Conservation (phyloP, 2,329 filamentous ascomycete genomes). For the Hypomyces rosellus region DNA sequence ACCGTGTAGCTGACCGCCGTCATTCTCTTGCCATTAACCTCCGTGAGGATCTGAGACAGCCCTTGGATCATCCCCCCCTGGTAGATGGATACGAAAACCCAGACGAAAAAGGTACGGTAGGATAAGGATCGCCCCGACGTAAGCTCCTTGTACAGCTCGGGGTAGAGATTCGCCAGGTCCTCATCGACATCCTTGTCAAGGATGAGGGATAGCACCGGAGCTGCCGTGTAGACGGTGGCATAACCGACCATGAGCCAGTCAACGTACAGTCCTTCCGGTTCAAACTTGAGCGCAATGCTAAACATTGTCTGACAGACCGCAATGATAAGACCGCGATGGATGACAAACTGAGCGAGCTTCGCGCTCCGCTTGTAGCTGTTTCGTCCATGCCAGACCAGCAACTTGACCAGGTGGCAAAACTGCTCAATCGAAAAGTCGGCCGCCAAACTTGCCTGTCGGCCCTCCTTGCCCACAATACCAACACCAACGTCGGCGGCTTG, state of each 20-base stretch:
- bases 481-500: constrained; percentile 97
- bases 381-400: constrained; percentile 97
- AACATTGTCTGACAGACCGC: constrained; percentile 96
- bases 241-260: constrained; percentile 98
- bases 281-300: constrained; percentile 85
- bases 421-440: constrained; percentile 96
- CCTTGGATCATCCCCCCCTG: constrained; percentile 94
- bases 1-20: constrained; percentile 89
- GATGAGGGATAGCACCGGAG: constrained; percentile 86
- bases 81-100: constrained; percentile 92
- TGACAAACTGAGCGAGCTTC: constrained; percentile 96
- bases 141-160: constrained; percentile 96
- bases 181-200: constrained; percentile 95
- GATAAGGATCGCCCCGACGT: constrained; percentile 79
- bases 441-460: constrained; percentile 85
- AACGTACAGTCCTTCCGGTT: constrained; percentile 90
- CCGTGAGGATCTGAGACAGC: constrained; percentile 80
- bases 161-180: constrained; percentile 86
- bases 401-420: constrained; percentile 89
- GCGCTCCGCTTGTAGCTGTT: constrained; percentile 96
- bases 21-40: constrained; percentile 68
- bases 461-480: constrained; percentile 97
- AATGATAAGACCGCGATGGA: constrained; percentile 93
- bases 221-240: constrained; percentile 90
- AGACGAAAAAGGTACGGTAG: constrained; percentile 93